Percentiles rank a stretch among this genome's conserved stretches.
Conservation (phyloP, 208 protist species). For the Tritrichomonas foetus region DNA sequence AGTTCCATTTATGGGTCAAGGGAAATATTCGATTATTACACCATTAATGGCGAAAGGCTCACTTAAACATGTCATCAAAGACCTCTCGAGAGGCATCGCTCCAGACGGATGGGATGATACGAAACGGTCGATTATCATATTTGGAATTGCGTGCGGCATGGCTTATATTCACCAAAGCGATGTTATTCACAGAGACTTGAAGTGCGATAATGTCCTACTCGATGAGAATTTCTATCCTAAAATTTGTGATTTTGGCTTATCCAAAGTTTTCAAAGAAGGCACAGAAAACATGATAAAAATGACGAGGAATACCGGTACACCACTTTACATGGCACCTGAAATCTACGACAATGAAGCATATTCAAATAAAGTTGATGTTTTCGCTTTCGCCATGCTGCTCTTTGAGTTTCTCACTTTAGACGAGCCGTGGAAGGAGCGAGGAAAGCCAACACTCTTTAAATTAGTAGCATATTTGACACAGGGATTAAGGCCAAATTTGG, state of each 20-base stretch:
- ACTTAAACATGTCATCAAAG: too few relatives aligned
- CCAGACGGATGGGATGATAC: too few relatives aligned
- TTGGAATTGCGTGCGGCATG: not conserved
- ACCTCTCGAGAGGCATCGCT: too few relatives aligned
- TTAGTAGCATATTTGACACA: too few relatives aligned
- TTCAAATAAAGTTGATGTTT: conserved; percentile 7
- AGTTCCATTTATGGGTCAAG: too few relatives aligned
- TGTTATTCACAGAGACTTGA: not conserved
- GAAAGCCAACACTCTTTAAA: too few relatives aligned
- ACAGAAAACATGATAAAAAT: not conserved
- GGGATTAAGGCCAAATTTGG: too few relatives aligned
- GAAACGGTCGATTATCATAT: not conserved
- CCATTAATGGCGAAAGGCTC: too few relatives aligned
- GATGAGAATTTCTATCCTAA: not conserved
- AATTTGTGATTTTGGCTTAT: not conserved
- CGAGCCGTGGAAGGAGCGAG: too few relatives aligned
- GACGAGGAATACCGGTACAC: not conserved
- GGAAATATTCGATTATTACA: too few relatives aligned
- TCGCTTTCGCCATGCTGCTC: not conserved
- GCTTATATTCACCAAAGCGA: not conserved
- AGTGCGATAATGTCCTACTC: not conserved
- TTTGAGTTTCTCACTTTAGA: not conserved
- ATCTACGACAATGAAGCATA: not conserved
- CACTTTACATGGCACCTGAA: conserved; percentile 22
- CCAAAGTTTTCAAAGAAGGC: not conserved